Base-by-base conservation (phyloP, 202 grass and related monocot genomes). In the Hordeum pubiflorum region DNA sequence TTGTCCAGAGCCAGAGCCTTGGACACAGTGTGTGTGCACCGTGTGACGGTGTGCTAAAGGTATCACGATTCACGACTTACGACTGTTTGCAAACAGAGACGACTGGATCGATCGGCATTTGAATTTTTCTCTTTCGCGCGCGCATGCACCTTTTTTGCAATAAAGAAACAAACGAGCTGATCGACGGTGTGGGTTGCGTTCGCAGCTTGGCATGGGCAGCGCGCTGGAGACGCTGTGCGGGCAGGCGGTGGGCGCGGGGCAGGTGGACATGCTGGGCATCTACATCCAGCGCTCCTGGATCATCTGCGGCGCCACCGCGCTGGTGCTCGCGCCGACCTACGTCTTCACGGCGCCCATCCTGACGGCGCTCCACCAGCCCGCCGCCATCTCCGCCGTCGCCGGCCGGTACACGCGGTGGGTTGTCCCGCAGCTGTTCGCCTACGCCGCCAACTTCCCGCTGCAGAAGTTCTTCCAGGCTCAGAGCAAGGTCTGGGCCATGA, bases 381-480 rank as follows among this genome's bases (percentile, higher is more conserved):
- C 0, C 26, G 82, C 72, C 46, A 79, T 93, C 40, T 70, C 91
- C 13, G 46, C 2, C 48, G 85, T 84, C 2, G 79, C 91, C 0
- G 91, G 88, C 0, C 29, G 18, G 3, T 93, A 91, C 77, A 38
- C 70, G 15, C 76, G 85, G 1, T 93, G 88, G 91, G 85, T 66
- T 2, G 0, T 69, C 20, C 91, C 91, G 15, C 91, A 91, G 86
- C 80, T 93, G 0, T 81, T 91, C 55, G 91, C 91, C 15, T 91
- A 91, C 73, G 91, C 91, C 20, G 58, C 81, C 36, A 93, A 93
- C 82, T 93, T 91, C 82, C 91, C 91, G 57, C 77, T 93, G 23
- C 91, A 89, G 72, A 93, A 93, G 77, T 93, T 93, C 72, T 93
- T 88, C 79, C 91, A 93, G 81, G 4, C 91, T 26, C 91, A 93